Evolutionary conservation across 179 eudicot species (phyloP).

Genomic region (Camellia oleifera): DNA sequence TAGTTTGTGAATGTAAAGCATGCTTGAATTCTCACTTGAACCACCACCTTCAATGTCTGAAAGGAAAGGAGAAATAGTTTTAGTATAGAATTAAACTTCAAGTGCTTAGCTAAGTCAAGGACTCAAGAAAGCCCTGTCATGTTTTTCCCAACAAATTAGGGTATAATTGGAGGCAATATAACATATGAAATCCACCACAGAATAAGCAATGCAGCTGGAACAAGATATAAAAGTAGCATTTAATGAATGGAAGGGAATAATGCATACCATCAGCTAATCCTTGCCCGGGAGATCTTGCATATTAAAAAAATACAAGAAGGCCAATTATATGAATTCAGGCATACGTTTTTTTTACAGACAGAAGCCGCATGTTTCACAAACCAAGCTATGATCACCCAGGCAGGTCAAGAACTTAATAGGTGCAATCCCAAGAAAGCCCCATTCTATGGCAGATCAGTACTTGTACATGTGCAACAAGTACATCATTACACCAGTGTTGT

Average conservation of each 20-base stretch:
- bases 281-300: constrained; percentile 5
- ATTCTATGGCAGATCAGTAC: neutral
- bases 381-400: neutral
- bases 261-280: neutral
- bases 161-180: neutral
- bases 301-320: neutral
- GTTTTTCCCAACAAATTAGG: neutral
- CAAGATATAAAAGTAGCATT: neutral
- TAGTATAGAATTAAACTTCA: constrained; percentile 11
- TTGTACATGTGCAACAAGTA: neutral
- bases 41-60: constrained; percentile 37
- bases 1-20: constrained; percentile 44
- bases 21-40: constrained; percentile 34
- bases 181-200: neutral
- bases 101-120: neutral
- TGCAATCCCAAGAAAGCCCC: neutral
- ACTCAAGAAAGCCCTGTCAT: neutral
- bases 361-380: neutral
- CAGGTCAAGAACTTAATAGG: neutral
- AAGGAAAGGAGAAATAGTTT: constrained; percentile 7
- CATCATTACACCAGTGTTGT: neutral
- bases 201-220: neutral
- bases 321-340: neutral
- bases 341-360: neutral
- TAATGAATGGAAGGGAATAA: neutral